Evolutionary conservation across 768 basidiomycete species (phyloP).

Genomic region (Sporobolomyces phaffii): DNA sequence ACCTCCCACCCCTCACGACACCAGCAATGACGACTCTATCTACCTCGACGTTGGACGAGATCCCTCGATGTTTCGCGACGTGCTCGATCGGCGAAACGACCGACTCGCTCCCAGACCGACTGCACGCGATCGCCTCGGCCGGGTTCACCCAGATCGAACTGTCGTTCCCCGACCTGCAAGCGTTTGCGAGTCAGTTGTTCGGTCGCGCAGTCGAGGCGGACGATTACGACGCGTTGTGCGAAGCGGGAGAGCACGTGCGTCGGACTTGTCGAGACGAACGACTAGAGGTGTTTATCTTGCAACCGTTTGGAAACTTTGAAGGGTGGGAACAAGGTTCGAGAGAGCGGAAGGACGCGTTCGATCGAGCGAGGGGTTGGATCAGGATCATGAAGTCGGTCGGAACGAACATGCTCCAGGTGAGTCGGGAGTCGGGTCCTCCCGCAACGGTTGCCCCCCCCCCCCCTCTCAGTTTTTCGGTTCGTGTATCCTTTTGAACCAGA

Average conservation of each 20-base stretch:
- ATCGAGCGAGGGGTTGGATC: constrained; percentile 36
- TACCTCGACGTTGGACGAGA: not conserved
- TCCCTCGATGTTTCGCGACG: constrained; percentile 21
- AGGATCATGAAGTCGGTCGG: constrained; percentile 38
- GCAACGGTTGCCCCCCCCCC: too few relatives aligned
- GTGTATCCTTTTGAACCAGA: too few relatives aligned
- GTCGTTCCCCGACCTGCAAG: constrained; percentile 38
- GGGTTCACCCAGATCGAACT: constrained; percentile 40
- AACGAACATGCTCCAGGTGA: constrained; percentile 39
- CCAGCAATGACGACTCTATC: not conserved
- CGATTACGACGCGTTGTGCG: constrained; percentile 21
- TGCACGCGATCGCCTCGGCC: constrained; percentile 28
- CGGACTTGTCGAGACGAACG: not conserved
- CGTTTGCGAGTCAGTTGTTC: constrained; percentile 15
- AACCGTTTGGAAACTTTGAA: constrained; percentile 43
- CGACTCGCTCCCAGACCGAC: constrained; percentile 13
- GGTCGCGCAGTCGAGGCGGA: constrained; percentile 12
- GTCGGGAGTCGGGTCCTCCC: too few relatives aligned
- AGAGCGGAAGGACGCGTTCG: constrained; percentile 27
- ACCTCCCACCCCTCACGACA: too few relatives aligned
- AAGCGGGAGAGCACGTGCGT: constrained; percentile 22
- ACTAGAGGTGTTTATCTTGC: constrained; percentile 37
- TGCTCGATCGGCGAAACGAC: constrained; percentile 14
- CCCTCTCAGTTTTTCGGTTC: too few relatives aligned
- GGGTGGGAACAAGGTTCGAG: constrained; percentile 38